A percentile compares a stretch with the other conserved stretches of the same genome.
These are phyloP conservation scores for Diaporthe aspalathi DNA, from an alignment of 2,329 filamentous ascomycete genomes.

Conservation along the genomic window DNA sequence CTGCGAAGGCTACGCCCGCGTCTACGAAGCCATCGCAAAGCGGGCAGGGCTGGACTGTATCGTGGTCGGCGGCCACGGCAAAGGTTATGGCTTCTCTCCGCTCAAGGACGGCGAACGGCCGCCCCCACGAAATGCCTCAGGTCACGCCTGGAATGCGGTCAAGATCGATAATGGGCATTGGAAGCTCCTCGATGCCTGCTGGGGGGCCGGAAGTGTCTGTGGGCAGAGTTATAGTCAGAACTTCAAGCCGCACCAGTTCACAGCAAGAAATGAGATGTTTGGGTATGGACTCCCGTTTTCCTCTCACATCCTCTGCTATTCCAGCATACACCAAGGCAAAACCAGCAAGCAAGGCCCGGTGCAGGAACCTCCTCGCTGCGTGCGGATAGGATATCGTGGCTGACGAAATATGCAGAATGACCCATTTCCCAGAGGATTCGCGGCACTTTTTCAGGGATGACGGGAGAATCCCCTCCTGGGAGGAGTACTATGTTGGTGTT, in stretches of 20 bases:
- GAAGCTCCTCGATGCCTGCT: conserved; percentile 93
- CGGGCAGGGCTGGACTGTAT: conserved; percentile 83
- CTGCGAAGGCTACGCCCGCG: conserved; percentile 88
- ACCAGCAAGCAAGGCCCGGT: neutral
- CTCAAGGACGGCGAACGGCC: conserved; percentile 72
- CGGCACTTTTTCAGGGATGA: conserved; percentile 80
- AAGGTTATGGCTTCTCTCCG: conserved; percentile 80
- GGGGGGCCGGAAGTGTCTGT: conserved; percentile 83
- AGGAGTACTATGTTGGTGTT: conserved; percentile 80
- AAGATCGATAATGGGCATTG: conserved; percentile 86
- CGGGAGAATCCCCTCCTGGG: conserved; percentile 76
- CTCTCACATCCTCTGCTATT: too few species aligned
- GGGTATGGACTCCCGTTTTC: conserved; percentile 58
- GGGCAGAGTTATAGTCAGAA: conserved; percentile 70
- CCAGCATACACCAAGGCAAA: neutral
- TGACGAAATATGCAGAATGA: conserved; percentile 43
- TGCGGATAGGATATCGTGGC: neutral
- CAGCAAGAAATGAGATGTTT: conserved; percentile 79
- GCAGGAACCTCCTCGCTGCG: neutral
- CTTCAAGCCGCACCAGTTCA: conserved; percentile 75
- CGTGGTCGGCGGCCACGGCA: conserved; percentile 82
- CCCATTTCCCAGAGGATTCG: conserved; percentile 80
- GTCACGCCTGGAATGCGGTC: conserved; percentile 95
- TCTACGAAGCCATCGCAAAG: conserved; percentile 82
- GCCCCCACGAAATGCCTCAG: conserved; percentile 70